Conservation (phyloP, 108 stramenopile species). For the Nitzschia inconspicua region DNA sequence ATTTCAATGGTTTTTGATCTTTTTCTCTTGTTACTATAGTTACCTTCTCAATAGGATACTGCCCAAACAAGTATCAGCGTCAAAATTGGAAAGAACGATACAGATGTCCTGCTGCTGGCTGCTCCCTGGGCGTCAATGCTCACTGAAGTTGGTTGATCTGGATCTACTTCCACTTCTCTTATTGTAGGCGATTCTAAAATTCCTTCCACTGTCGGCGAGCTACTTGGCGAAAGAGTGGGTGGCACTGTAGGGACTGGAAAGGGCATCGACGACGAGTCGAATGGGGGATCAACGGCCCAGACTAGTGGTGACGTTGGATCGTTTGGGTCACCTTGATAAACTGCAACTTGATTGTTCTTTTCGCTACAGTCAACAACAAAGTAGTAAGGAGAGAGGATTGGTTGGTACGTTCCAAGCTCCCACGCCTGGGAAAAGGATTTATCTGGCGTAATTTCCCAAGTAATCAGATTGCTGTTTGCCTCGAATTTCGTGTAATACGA, state of each 20-base stretch:
- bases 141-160: too few species aligned
- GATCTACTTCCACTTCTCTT: too few species aligned
- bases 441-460: not conserved
- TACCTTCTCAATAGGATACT: too few species aligned
- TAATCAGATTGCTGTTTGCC: slow-evolving; percentile 10
- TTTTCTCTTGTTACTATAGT: too few species aligned
- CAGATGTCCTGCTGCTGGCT: too few species aligned
- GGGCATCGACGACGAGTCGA: not conserved
- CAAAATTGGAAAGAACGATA: too few species aligned
- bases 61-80: too few species aligned
- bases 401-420: not conserved
- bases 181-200: too few species aligned
- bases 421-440: not conserved
- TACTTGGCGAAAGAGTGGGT: not conserved
- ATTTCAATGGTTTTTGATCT: too few species aligned
- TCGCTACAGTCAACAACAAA: not conserved
- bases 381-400: not conserved
- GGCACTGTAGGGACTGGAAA: not conserved
- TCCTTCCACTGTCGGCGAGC: not conserved
- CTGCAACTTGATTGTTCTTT: not conserved
- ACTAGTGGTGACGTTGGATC: not conserved
- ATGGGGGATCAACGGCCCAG: not conserved
- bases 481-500: slow-evolving; percentile 15
- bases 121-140: too few species aligned
- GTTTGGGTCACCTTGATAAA: not conserved